Base-by-base conservation (phyloP, 75 land plant genomes). In the Ceratopteris richardii region DNA sequence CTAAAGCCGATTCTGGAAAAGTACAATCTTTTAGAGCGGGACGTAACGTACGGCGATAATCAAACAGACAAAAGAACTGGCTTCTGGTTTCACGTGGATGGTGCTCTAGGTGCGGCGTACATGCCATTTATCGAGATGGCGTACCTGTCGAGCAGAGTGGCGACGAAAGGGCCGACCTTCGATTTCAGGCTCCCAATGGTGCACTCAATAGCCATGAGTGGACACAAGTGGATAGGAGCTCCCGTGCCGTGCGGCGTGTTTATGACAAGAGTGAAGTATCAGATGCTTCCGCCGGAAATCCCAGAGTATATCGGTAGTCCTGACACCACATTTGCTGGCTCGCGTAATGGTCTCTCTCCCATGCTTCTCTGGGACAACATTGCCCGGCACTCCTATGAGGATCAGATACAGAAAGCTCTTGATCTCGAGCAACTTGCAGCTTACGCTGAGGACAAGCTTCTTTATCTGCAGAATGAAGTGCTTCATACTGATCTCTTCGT, bases 81-180 rank as follows among this genome's bases (percentile, higher is more conserved):
- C n/a, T 58, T n/a, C 42, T 58, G 60, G 60, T 33, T 58, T 22
- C 60, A 58, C 60, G 60, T 58, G 16, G 60, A 58, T 22, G 60
- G 60, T 2, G 60, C 60, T 4, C 42, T 58, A 2, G 60, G 60
- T 2, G 60, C 60, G 24, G 37, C 60, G 42, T 58, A 58, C 60
- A 58, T 58, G 60, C 60, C 60, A 4, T 58, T 7, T 50, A 23
- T 58, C 6, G 42, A 39, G 60, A 58, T 58, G 60, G 37, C 60
- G 23, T 30, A 28, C 23, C 4, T 2, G 6, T 9, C 9, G 12
- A 50, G 60, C 7, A 12, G 31, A 3, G 31, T 39, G n/a, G 26
- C 2, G 11, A 14, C 5, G 26, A 33, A 17, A 18, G 60, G 42
- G 7, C 60, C 60, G 6, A n/a, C 2, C 9, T 58, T 58, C 31